Evolutionary conservation across 176 grass and related monocot species (phyloP), one percentile per base, ranked within the genome.

Genomic region (Tuctoria greenei): DNA sequence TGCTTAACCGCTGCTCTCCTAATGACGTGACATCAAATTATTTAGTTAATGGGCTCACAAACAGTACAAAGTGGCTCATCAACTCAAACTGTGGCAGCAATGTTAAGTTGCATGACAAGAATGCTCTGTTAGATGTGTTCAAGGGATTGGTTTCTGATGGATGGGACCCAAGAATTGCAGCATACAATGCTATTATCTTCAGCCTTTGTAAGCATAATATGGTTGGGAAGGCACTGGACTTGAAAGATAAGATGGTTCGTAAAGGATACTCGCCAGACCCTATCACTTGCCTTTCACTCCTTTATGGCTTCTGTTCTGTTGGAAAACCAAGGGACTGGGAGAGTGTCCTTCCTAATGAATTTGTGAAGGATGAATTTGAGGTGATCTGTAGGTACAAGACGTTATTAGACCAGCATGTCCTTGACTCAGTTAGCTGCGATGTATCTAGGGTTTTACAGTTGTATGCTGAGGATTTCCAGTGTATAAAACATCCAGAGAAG

Each of bases 301-400:
- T 97, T 36, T 93, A 93, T 91, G 91, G 94, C 23, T 80, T 89
- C 81, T 97, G 71, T 93, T 87, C 82, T 89, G 66, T 74, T 83
- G 78, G 86, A 68, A 89, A 80, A 79, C 85, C 67, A 67, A 72
- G 34, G 25, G 68, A 91, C 14, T 93, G 88, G 90, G 78, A 57
- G 51, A 71, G 73, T 12, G 36, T 83, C 38, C 45, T 89, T 86
- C 83, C 59, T 58, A 76, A 54, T 85, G 63, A 89, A n/a, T 87
- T 97, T 76, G 61, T 64, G 40, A 57, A 11, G 71, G 77, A 66
- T 84, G 88, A 93, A 59, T 56, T 86, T 0, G 49, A 91, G 88
- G 81, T 87, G 63, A 73, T 84, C 54, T 61, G 39, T 75, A 83
- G 50, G 46, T 75, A 85, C 74, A 81, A 66, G 71, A 69, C 37